phyloP scores from a whole-genome alignment of 805 yeast genomes.

The Hemisphaericaspora nanyangensis region DNA sequence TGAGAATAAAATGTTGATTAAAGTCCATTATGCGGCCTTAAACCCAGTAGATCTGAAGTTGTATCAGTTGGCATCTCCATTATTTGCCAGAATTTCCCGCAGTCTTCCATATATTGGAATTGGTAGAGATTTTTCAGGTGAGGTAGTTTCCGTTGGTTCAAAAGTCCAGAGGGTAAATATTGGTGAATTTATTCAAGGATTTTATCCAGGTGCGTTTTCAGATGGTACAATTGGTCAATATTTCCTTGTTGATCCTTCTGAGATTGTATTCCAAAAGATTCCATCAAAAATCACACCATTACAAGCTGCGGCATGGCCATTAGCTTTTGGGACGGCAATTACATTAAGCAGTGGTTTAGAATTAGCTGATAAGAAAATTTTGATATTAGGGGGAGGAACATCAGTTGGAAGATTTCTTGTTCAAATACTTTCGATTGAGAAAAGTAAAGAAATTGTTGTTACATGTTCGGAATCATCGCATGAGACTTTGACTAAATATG shows the following conservation, averaged over 20 bases:
- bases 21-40: constrained; percentile 28
- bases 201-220: constrained; percentile 13
- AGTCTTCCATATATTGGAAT: constrained; percentile 12
- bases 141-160: constrained; percentile 26
- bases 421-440: constrained; percentile 49
- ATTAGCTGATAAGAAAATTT: constrained; percentile 44
- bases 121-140: constrained; percentile 33
- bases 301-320: constrained; percentile 65
- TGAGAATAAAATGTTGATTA: constrained; percentile 22
- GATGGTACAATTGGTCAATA: constrained; percentile 48
- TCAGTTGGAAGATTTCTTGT: constrained; percentile 57
- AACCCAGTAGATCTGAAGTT: constrained; percentile 31
- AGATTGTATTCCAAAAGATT: constrained; percentile 27
- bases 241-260: constrained; percentile 34
- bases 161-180: too few relatives aligned
- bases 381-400: constrained; percentile 74
- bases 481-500: constrained; percentile 41
- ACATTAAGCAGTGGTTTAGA: constrained; percentile 29
- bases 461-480: constrained; percentile 51
- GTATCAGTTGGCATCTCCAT: constrained; percentile 12
- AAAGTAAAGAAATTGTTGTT: constrained; percentile 51
- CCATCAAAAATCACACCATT: constrained; percentile 40
- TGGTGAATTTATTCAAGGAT: constrained; percentile 23
- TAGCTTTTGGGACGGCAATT: constrained; percentile 63
- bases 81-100: background rate